These are phyloP conservation scores for Lithohypha guttulata DNA, from an alignment of 2,329 filamentous ascomycete species.

Conservation along the genomic window DNA sequence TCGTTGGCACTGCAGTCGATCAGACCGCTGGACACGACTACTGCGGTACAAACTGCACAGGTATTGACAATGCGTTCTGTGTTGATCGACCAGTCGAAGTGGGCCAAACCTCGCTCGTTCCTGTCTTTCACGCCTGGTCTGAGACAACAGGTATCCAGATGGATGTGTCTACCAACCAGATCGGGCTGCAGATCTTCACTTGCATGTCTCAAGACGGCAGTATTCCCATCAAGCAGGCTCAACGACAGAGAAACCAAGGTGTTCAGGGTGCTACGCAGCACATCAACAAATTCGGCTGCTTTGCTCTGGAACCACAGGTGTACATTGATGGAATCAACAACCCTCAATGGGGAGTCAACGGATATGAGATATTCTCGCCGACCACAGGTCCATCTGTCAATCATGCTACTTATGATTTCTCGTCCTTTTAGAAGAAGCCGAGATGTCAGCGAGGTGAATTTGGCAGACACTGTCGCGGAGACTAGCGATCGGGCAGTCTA, in stretches of 20 bases:
- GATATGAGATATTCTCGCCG: slow-evolving; percentile 33
- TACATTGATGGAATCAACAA: slow-evolving; percentile 92
- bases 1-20: slow-evolving; percentile 59
- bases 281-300: slow-evolving; percentile 61
- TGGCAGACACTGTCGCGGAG: slow-evolving; percentile 1
- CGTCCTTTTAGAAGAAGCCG: slow-evolving; percentile 25
- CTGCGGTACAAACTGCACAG: slow-evolving; percentile 72
- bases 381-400: slow-evolving; percentile 32
- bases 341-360: slow-evolving; percentile 65
- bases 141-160: slow-evolving; percentile 71
- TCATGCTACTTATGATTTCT: slow-evolving; percentile 36
- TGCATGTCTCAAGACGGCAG: slow-evolving; percentile 67
- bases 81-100: slow-evolving; percentile 31
- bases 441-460: slow-evolving; percentile 3
- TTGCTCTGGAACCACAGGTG: slow-evolving; percentile 86
- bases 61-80: slow-evolving; percentile 58
- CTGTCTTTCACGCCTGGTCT: slow-evolving; percentile 51
- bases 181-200: slow-evolving; percentile 78
- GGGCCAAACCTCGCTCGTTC: slow-evolving; percentile 25
- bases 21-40: slow-evolving; percentile 50
- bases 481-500: too few species aligned
- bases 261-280: slow-evolving; percentile 38
- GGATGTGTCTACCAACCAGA: slow-evolving; percentile 72
- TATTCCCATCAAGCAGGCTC: slow-evolving; percentile 33
- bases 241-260: slow-evolving; percentile 44